Percentiles rank a stretch among this genome's conserved stretches.
These are phyloP conservation scores for Neonectria neomacrospora DNA, from an alignment of 2,329 filamentous ascomycete species.

Conservation along the genomic window DNA sequence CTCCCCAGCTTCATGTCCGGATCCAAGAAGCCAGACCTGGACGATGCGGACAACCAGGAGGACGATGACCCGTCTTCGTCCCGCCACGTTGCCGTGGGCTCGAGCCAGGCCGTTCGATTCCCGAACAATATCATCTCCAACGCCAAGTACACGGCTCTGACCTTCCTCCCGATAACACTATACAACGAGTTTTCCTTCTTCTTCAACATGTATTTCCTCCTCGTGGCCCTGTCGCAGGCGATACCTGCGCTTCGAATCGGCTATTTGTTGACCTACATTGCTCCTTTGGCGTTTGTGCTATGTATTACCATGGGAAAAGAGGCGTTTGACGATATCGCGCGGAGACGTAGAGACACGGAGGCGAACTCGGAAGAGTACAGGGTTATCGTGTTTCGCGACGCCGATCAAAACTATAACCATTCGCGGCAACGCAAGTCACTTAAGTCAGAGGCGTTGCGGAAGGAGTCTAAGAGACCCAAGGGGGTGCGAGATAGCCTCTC, in stretches of 20 bases:
- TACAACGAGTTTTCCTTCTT: constrained; percentile 99
- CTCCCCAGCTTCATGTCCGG: constrained; percentile 75
- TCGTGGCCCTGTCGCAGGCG: constrained; percentile 93
- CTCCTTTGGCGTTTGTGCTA: constrained; percentile 90
- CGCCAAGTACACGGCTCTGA: constrained; percentile 96
- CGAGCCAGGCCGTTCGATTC: constrained; percentile 77
- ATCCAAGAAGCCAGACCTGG: constrained; percentile 47
- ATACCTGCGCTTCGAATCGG: constrained; percentile 91
- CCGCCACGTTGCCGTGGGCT: constrained; percentile 80
- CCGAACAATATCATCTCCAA: constrained; percentile 94
- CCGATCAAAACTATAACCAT: constrained; percentile 52
- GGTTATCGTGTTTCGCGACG: constrained; percentile 77
- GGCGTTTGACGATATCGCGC: constrained; percentile 90
- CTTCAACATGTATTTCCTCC: constrained; percentile 98
- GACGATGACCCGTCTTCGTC: constrained; percentile 76
- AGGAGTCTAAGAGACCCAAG: constrained; percentile 47
- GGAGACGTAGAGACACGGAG: constrained; percentile 87
- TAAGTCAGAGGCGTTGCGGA: constrained; percentile 55
- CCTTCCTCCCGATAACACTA: constrained; percentile 90
- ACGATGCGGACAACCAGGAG: constrained; percentile 61
- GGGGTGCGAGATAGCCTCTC: constrained; percentile 57
- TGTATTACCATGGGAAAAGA: constrained; percentile 95
- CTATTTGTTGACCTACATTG: constrained; percentile 94
- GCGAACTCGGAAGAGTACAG: constrained; percentile 93
- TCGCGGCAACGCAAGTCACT: constrained; percentile 53